Evolutionary conservation across 108 stramenopile genomes (phyloP).

Genomic region (Aurantiochytrium sp.): DNA sequence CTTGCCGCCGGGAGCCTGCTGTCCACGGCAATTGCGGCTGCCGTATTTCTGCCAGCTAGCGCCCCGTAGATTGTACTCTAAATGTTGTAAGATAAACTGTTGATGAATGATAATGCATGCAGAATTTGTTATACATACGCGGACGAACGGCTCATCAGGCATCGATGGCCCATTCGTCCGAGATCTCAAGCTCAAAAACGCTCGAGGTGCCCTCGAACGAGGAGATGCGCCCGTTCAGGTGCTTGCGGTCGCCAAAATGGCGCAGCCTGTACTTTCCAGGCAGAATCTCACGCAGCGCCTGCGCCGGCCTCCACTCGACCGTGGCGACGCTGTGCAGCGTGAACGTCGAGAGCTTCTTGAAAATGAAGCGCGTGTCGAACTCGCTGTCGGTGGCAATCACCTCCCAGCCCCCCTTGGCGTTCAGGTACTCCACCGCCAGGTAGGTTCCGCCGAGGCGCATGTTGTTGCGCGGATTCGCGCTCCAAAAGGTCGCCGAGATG

Average conservation of each 20-base stretch:
- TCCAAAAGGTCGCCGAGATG: slow-evolving; percentile 48
- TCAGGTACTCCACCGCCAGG: slow-evolving; percentile 44
- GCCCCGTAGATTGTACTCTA: no score
- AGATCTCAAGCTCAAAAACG: background rate
- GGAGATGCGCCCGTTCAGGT: background rate
- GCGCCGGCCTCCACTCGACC: background rate
- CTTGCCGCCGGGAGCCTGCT: background rate
- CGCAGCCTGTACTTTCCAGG: slow-evolving; percentile 22
- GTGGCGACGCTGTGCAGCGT: background rate
- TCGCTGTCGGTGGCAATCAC: slow-evolving; percentile 52
- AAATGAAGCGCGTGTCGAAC: slow-evolving; percentile 54
- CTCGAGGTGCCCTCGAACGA: background rate
- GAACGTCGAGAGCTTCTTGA: slow-evolving; percentile 50
- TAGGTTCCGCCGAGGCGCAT: slow-evolving; percentile 53
- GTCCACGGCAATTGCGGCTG: background rate
- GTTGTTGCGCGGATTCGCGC: slow-evolving; percentile 63
- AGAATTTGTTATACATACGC: no score
- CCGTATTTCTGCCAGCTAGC: background rate
- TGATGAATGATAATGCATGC: no score
- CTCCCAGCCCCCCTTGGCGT: slow-evolving; percentile 36
- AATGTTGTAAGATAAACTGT: no score
- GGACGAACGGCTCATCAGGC: no score
- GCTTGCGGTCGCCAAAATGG: slow-evolving; percentile 14
- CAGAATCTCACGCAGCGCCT: background rate
- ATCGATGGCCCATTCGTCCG: no score